Conservation (phyloP, 345 rosid species). For the Citrus sp. region DNA sequence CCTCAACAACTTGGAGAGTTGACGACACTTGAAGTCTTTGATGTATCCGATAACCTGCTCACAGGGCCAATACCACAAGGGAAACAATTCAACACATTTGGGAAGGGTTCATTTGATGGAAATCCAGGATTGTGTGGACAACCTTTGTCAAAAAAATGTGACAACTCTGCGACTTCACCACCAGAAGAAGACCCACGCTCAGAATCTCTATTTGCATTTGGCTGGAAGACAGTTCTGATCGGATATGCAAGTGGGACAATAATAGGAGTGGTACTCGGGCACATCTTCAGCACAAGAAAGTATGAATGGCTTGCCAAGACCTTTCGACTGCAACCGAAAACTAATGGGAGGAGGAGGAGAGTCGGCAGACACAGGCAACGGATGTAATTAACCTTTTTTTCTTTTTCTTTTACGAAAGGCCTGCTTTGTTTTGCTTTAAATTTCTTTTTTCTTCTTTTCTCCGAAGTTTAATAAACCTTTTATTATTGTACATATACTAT, state of each 20-base stretch:
- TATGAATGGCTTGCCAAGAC: constrained; percentile 9
- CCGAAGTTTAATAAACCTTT: too few species aligned
- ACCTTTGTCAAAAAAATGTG: not conserved
- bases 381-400: not conserved
- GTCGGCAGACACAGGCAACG: not conserved
- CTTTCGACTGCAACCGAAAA: not conserved
- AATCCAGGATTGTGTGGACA: not conserved
- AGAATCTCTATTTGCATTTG: not conserved
- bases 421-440: too few species aligned
- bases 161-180: not conserved
- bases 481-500: too few species aligned
- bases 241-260: constrained; percentile 16
- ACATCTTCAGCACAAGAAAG: not conserved
- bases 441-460: too few species aligned
- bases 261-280: constrained; percentile 13
- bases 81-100: not conserved
- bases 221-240: not conserved
- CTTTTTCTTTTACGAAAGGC: too few species aligned
- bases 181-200: not conserved
- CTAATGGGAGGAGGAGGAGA: not conserved
- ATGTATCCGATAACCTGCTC: not conserved
- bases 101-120: not conserved
- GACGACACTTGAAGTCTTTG: not conserved
- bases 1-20: not conserved
- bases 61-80: not conserved